Evolutionary conservation across 768 basidiomycete genomes (phyloP).

Genomic region (Boletus subparvulus): DNA sequence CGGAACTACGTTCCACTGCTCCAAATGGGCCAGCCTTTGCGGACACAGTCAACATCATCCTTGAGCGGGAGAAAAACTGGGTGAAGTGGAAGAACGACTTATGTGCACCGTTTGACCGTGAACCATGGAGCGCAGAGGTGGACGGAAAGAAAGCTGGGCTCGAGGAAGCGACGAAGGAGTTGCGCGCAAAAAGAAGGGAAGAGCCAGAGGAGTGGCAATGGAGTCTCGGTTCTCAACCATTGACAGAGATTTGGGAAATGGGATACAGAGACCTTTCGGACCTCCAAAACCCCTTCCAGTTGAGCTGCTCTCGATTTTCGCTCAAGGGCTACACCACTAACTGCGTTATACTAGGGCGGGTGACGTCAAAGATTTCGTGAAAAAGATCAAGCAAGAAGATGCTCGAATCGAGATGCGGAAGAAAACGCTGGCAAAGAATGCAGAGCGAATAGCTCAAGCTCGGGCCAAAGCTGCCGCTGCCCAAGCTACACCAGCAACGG

Average conservation of each 20-base stretch:
- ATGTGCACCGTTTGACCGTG: slow-evolving; percentile 77
- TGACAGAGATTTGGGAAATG: slow-evolving; percentile 84
- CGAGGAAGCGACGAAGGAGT: slow-evolving; percentile 57
- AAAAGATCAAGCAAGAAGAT: slow-evolving; percentile 68
- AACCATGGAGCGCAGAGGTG: slow-evolving; percentile 54
- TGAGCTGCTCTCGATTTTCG: slow-evolving; percentile 28
- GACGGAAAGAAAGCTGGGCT: slow-evolving; percentile 52
- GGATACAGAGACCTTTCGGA: slow-evolving; percentile 67
- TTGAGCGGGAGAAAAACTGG: slow-evolving; percentile 89
- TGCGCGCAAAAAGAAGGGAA: slow-evolving; percentile 54
- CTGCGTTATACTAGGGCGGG: slow-evolving; percentile 49
- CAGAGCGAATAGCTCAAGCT: slow-evolving; percentile 38
- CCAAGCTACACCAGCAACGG: slow-evolving; percentile 21
- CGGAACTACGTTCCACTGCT: slow-evolving; percentile 67
- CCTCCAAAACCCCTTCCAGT: slow-evolving; percentile 68
- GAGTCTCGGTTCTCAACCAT: slow-evolving; percentile 61
- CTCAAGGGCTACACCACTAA: slow-evolving; percentile 1
- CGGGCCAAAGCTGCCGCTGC: slow-evolving; percentile 43
- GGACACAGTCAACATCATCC: slow-evolving; percentile 66
- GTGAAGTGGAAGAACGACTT: slow-evolving; percentile 85
- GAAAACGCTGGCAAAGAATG: slow-evolving; percentile 38
- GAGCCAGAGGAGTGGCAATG: slow-evolving; percentile 63
- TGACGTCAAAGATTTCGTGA: slow-evolving; percentile 72
- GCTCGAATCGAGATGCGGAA: slow-evolving; percentile 54
- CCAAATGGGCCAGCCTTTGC: slow-evolving; percentile 77